phyloP scores from a whole-genome alignment of 1,284 basidiomycete genomes.

The Fomitopsis palustris region DNA sequence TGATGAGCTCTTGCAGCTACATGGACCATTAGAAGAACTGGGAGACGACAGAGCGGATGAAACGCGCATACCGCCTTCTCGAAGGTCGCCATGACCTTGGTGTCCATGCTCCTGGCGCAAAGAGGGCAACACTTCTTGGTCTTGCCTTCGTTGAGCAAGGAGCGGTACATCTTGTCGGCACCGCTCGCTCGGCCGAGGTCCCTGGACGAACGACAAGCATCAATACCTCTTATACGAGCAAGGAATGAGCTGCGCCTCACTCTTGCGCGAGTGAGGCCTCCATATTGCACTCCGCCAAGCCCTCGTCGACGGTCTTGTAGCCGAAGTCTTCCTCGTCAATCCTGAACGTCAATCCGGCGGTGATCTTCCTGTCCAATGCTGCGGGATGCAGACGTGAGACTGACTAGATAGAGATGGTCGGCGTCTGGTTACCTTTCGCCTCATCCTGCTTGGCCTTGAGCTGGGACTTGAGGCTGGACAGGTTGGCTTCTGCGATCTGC shows the following conservation, averaged over 20 bases:
- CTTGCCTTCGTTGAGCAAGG: constrained; percentile 59
- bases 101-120: constrained; percentile 71
- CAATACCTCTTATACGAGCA: too few relatives aligned
- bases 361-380: constrained; percentile 51
- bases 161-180: constrained; percentile 56
- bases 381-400: not conserved
- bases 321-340: constrained; percentile 18
- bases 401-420: not conserved
- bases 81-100: constrained; percentile 59
- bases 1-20: constrained; percentile 55
- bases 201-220: constrained; percentile 14
- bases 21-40: not conserved
- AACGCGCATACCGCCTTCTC: constrained; percentile 58
- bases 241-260: constrained; percentile 44
- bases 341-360: constrained; percentile 15
- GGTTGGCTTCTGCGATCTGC: constrained; percentile 58
- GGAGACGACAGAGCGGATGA: not conserved
- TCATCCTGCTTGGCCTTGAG: constrained; percentile 65
- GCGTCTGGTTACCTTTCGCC: constrained; percentile 47
- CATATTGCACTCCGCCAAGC: constrained; percentile 16
- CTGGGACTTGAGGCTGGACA: constrained; percentile 56
- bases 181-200: constrained; percentile 32
- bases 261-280: constrained; percentile 53
- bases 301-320: not conserved
- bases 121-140: constrained; percentile 69